Evolutionary conservation across 495 filamentous ascomycete genomes (phyloP).

Genomic region (Trichoderma virens): DNA sequence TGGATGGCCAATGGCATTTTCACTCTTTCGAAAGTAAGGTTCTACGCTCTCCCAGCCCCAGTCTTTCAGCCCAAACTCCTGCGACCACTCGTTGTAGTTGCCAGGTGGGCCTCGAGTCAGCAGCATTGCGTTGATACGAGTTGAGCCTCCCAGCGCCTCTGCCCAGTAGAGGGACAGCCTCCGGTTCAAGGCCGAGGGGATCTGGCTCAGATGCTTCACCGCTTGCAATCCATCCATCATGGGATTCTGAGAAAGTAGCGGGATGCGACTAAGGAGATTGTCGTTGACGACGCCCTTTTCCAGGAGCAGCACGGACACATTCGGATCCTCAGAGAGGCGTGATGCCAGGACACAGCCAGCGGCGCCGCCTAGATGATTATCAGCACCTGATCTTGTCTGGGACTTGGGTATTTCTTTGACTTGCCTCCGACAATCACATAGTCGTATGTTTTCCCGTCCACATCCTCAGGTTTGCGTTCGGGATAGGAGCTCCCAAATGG

Average conservation of each 20-base stretch:
- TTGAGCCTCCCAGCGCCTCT: conserved; percentile 21
- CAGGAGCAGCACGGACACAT: conserved; percentile 37
- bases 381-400: not conserved
- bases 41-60: conserved; percentile 25
- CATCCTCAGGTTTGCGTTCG: conserved; percentile 7
- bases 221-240: conserved; percentile 6
- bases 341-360: conserved; percentile 43
- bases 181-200: conserved; percentile 10
- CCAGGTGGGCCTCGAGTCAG: conserved; percentile 21
- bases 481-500: conserved; percentile 18
- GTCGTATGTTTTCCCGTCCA: conserved; percentile 20
- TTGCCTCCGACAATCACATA: conserved; percentile 26
- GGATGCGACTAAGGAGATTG: conserved; percentile 21
- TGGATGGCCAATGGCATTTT: conserved; percentile 15
- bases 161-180: conserved; percentile 17
- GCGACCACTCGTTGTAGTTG: conserved; percentile 20
- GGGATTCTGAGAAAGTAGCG: conserved; percentile 9
- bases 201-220: too few species aligned
- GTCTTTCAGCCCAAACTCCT: conserved; percentile 17
- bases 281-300: conserved; percentile 38
- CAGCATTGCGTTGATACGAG: conserved; percentile 23
- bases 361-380: conserved; percentile 27
- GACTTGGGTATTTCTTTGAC: not conserved
- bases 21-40: conserved; percentile 21
- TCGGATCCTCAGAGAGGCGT: conserved; percentile 39